Percentiles rank a stretch among this genome's conserved stretches.
These are phyloP conservation scores for Phytophthora fragariaefolia DNA, from an alignment of 352 stramenopile genomes.

Conservation along the genomic window DNA sequence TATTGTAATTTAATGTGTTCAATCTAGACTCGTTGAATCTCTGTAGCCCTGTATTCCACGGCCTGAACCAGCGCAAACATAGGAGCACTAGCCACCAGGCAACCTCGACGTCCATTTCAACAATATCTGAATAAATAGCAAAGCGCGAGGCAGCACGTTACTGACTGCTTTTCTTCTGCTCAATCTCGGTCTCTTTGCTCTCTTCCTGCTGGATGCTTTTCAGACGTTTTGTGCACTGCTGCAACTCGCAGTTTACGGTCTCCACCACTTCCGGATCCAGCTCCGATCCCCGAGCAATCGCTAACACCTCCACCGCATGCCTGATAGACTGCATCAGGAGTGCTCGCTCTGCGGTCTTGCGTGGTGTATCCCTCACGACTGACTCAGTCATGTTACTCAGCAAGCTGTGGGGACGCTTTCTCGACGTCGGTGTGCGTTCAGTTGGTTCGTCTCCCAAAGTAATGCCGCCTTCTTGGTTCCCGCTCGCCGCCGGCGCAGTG, in stretches of 20 bases:
- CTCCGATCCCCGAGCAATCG: slow-evolving; percentile 10
- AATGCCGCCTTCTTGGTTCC: background rate
- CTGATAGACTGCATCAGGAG: slow-evolving; percentile 27
- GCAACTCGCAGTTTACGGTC: slow-evolving; percentile 21
- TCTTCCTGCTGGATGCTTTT: slow-evolving; percentile 27
- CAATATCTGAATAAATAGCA: background rate
- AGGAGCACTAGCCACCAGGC: too few species aligned
- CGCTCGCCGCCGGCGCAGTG: background rate
- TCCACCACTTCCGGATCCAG: slow-evolving; percentile 15
- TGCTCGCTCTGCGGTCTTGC: slow-evolving; percentile 4
- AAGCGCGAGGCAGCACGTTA: background rate
- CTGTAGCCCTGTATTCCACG: too few species aligned
- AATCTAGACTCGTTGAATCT: too few species aligned
- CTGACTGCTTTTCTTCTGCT: background rate
- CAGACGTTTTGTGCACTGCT: slow-evolving; percentile 24
- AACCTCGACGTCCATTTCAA: too few species aligned
- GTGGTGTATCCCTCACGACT: background rate
- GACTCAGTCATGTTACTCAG: slow-evolving; percentile 3
- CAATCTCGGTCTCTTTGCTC: background rate
- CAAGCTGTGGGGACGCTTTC: slow-evolving; percentile 5
- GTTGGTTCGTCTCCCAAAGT: background rate
- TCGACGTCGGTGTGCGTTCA: background rate
- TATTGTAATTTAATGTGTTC: too few species aligned
- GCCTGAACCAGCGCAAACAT: too few species aligned
- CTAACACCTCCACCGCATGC: slow-evolving; percentile 15